Evolutionary conservation across 495 filamentous ascomycete species (phyloP).

Genomic region (Penicillium soppii): DNA sequence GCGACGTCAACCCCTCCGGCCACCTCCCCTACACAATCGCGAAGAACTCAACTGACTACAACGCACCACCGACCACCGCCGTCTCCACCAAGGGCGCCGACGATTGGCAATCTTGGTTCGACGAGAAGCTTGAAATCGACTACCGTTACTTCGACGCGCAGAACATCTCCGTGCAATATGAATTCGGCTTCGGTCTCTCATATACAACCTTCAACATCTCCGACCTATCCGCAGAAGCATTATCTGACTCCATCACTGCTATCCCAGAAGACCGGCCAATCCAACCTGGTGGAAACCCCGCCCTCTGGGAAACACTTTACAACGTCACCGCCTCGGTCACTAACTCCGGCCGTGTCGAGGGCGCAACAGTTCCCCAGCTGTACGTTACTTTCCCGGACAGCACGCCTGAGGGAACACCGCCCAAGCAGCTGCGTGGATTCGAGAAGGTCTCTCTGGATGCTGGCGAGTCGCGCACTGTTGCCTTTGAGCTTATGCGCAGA

Average conservation of each 20-base stretch:
- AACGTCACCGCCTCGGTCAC: constrained; percentile 49
- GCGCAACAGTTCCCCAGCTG: constrained; percentile 61
- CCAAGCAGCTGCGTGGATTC: constrained; percentile 55
- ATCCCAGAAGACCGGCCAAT: neutral
- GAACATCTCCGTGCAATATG: constrained; percentile 57
- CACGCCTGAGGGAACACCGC: constrained; percentile 5
- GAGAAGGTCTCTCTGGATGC: constrained; percentile 50
- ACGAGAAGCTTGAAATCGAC: constrained; percentile 62
- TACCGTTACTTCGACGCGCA: constrained; percentile 63
- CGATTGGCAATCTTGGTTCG: constrained; percentile 56
- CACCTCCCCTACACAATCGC: constrained; percentile 72
- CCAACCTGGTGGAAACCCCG: constrained; percentile 44
- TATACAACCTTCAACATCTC: constrained; percentile 57
- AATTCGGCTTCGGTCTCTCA: constrained; percentile 65
- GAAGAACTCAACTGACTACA: constrained; percentile 58
- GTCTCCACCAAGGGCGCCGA: constrained; percentile 20
- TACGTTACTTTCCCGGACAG: constrained; percentile 47
- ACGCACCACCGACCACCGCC: neutral
- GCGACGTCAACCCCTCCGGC: constrained; percentile 56
- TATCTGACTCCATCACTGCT: neutral
- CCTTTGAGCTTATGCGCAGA: constrained; percentile 55
- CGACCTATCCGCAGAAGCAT: neutral
- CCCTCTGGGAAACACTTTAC: constrained; percentile 59
- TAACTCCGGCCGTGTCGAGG: constrained; percentile 54
- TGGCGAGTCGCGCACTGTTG: constrained; percentile 41